Percentiles rank a stretch among this genome's conserved stretches.
Evolutionary conservation across 73 alveolate genomes (phyloP).

Genomic region (Blepharisma stoltei): DNA sequence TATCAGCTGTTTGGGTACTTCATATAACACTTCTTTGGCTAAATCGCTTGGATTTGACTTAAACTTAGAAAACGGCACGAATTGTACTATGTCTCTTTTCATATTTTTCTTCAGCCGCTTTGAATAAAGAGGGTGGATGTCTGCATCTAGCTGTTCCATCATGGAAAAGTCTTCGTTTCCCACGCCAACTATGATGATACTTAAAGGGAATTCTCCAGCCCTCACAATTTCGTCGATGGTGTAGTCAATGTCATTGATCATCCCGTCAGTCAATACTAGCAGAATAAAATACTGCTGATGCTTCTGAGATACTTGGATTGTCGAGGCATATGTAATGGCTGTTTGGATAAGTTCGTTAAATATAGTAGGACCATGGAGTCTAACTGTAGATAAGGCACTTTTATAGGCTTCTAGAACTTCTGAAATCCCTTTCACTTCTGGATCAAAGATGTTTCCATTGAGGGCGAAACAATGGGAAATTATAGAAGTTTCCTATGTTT

Average conservation of each 20-base stretch:
- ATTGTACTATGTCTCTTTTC: slow-evolving; percentile 81
- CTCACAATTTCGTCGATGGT: slow-evolving; percentile 86
- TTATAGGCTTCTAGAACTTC: slow-evolving; percentile 78
- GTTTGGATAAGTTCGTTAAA: slow-evolving; percentile 63
- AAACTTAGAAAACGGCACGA: slow-evolving; percentile 76
- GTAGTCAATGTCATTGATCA: slow-evolving; percentile 80
- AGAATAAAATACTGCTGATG: slow-evolving; percentile 62
- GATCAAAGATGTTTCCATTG: slow-evolving; percentile 81
- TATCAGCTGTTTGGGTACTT: slow-evolving; percentile 71
- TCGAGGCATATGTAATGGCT: slow-evolving; percentile 59
- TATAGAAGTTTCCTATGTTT: slow-evolving; percentile 40
- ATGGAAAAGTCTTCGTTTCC: slow-evolving; percentile 90
- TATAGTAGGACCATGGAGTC: slow-evolving; percentile 93
- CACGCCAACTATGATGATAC: slow-evolving; percentile 93
- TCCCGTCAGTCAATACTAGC: slow-evolving; percentile 94
- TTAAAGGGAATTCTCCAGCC: slow-evolving; percentile 86
- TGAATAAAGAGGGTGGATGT: slow-evolving; percentile 46
- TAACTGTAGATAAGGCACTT: slow-evolving; percentile 50
- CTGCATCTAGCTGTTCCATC: slow-evolving; percentile 91
- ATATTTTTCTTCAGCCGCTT: slow-evolving; percentile 45
- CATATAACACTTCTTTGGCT: slow-evolving; percentile 74
- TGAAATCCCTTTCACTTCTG: slow-evolving; percentile 85
- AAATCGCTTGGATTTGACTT: slow-evolving; percentile 47
- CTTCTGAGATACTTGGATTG: slow-evolving; percentile 52
- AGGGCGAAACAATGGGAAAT: slow-evolving; percentile 87